Conservation (phyloP, 495 filamentous ascomycete genomes). For the Bacidia rubella region DNA sequence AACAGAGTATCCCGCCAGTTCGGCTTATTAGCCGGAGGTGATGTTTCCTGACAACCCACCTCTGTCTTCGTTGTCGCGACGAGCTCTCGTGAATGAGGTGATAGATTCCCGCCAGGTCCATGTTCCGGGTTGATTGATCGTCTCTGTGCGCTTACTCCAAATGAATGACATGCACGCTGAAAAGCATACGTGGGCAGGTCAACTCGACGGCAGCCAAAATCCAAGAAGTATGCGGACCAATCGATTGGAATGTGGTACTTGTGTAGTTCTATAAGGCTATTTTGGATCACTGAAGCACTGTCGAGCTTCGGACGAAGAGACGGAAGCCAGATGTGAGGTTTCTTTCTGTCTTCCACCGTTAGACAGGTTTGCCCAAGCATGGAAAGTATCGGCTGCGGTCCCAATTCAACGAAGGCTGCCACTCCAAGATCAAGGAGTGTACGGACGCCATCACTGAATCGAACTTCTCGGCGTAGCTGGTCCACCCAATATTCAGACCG, state of each 20-base stretch:
- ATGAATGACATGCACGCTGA: no score
- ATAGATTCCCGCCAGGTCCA: no score
- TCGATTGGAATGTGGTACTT: slow-evolving; percentile 11
- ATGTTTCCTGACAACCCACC: no score
- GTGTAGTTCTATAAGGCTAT: background rate
- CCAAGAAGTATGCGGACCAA: slow-evolving; percentile 20
- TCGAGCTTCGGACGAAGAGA: background rate
- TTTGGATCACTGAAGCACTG: background rate
- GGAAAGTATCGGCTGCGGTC: background rate
- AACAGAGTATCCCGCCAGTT: no score
- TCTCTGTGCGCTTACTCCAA: no score
- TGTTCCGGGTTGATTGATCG: no score
- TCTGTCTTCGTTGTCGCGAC: no score
- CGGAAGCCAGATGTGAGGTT: background rate
- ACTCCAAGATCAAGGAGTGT: slow-evolving; percentile 13
- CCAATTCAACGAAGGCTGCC: slow-evolving; percentile 22
- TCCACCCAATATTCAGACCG: slow-evolving; percentile 20
- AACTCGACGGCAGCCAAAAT: slow-evolving; percentile 19
- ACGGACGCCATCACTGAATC: slow-evolving; percentile 19
- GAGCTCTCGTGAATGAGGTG: no score
- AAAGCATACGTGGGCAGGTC: slow-evolving; percentile 24
- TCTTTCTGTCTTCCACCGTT: background rate
- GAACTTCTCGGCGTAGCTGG: slow-evolving; percentile 20
- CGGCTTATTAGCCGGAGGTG: no score
- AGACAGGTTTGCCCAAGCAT: background rate